These are phyloP conservation scores for Zopfia rhizophila DNA, from an alignment of 2,329 filamentous ascomycete species.

Conservation along the genomic window DNA sequence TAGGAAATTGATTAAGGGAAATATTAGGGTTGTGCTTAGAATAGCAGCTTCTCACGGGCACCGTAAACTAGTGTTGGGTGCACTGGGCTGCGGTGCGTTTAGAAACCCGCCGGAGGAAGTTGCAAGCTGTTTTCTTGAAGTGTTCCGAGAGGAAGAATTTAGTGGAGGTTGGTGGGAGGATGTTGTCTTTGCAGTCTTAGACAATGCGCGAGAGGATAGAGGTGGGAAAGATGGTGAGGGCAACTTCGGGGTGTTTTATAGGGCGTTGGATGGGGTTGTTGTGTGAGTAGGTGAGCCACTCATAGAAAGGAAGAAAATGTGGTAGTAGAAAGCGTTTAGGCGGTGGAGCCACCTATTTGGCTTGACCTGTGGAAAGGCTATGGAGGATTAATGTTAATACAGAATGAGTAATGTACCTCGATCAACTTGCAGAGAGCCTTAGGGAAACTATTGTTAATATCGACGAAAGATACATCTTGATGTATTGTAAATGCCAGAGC, in stretches of 20 bases:
- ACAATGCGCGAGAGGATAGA: constrained; percentile 41
- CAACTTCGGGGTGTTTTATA: constrained; percentile 62
- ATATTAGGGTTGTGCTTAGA: constrained; percentile 70
- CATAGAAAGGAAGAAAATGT: not conserved
- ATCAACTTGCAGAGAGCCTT: too few relatives aligned
- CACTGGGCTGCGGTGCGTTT: constrained; percentile 76
- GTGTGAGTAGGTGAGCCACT: constrained; percentile 22
- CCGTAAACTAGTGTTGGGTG: constrained; percentile 71
- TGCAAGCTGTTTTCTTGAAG: constrained; percentile 70
- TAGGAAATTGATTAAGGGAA: constrained; percentile 67
- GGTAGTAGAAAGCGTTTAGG: not conserved
- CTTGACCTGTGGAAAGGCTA: too few relatives aligned
- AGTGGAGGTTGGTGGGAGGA: constrained; percentile 71
- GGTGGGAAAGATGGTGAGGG: constrained; percentile 52
- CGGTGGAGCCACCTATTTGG: too few relatives aligned
- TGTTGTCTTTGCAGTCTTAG: constrained; percentile 71
- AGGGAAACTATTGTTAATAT: too few relatives aligned
- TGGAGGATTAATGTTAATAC: too few relatives aligned
- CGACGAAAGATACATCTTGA: too few relatives aligned
- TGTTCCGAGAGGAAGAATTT: constrained; percentile 71
- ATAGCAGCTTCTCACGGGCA: constrained; percentile 68
- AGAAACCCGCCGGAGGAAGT: constrained; percentile 70
- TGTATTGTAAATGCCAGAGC: too few relatives aligned
- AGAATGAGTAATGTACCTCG: too few relatives aligned
- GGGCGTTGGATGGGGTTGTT: constrained; percentile 35